These are phyloP conservation scores for Pythium phragmitis DNA, from an alignment of 352 stramenopile genomes.

Conservation along the genomic window DNA sequence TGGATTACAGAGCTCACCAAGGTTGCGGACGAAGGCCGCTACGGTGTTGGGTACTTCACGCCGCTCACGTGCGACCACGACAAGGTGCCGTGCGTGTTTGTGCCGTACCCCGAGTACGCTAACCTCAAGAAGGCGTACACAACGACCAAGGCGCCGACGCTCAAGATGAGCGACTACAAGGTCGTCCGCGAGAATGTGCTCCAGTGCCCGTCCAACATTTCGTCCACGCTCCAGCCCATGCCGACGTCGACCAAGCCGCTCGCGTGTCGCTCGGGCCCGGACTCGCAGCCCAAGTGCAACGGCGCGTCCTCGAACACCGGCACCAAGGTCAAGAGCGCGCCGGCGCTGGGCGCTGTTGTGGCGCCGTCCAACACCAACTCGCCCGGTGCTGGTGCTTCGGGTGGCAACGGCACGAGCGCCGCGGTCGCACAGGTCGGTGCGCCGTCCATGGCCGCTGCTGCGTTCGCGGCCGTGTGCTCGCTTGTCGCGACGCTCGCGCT, in stretches of 20 bases:
- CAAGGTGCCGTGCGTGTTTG: constrained; percentile 46
- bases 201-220: constrained; percentile 34
- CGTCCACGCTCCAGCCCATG: constrained; percentile 27
- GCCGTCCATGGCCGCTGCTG: constrained; percentile 3
- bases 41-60: constrained; percentile 61
- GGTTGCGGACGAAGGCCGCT: constrained; percentile 46
- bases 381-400: neutral
- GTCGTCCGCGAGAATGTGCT: constrained; percentile 28
- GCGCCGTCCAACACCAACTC: constrained; percentile 23
- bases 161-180: constrained; percentile 40
- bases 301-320: constrained; percentile 18
- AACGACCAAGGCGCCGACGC: constrained; percentile 43
- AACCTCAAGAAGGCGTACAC: constrained; percentile 50
- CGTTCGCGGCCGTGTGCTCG: constrained; percentile 17
- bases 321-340: constrained; percentile 10
- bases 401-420: constrained; percentile 17
- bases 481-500: constrained; percentile 24
- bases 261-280: constrained; percentile 25
- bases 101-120: constrained; percentile 53
- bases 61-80: constrained; percentile 60
- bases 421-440: neutral
- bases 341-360: constrained; percentile 18
- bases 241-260: constrained; percentile 29
- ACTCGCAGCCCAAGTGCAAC: constrained; percentile 32
- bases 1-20: constrained; percentile 37